These are phyloP conservation scores for Ramichloridium luteum DNA, from an alignment of 2,329 filamentous ascomycete genomes.

Conservation along the genomic window DNA sequence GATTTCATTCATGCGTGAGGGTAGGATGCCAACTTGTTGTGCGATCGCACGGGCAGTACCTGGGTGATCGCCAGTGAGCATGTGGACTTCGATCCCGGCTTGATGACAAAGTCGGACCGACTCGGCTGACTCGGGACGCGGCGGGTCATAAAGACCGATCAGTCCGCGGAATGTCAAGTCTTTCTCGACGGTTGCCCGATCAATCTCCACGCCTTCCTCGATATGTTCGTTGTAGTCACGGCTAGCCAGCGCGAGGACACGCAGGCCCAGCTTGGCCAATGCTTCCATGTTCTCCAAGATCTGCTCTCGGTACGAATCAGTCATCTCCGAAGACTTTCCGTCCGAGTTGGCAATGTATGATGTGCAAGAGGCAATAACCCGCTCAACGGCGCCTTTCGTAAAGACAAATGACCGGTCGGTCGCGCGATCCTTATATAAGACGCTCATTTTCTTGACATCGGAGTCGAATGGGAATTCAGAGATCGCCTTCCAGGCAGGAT, in stretches of 20 bases:
- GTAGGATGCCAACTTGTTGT: slow-evolving; percentile 65
- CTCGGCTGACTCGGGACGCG: slow-evolving; percentile 63
- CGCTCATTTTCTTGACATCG: slow-evolving; percentile 64
- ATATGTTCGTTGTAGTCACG: slow-evolving; percentile 26
- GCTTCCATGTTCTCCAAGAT: slow-evolving; percentile 58
- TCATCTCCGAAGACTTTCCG: slow-evolving; percentile 37
- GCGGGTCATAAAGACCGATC: slow-evolving; percentile 76
- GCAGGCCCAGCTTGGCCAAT: slow-evolving; percentile 49
- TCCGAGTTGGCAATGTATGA: slow-evolving; percentile 23
- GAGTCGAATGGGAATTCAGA: slow-evolving; percentile 66
- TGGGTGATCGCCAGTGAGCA: slow-evolving; percentile 74
- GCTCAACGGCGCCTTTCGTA: slow-evolving; percentile 58
- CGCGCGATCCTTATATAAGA: slow-evolving; percentile 55
- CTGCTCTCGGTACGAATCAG: slow-evolving; percentile 39
- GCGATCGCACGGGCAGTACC: slow-evolving; percentile 70
- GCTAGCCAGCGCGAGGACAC: slow-evolving; percentile 54
- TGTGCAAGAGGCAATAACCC: slow-evolving; percentile 52
- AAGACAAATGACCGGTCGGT: slow-evolving; percentile 35
- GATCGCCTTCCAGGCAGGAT: slow-evolving; percentile 42
- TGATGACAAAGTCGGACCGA: slow-evolving; percentile 58
- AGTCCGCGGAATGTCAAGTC: slow-evolving; percentile 66
- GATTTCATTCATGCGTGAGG: slow-evolving; percentile 45
- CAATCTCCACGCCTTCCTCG: slow-evolving; percentile 38
- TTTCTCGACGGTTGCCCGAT: slow-evolving; percentile 52
- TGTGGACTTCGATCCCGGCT: slow-evolving; percentile 68